A percentile compares a stretch with the other conserved stretches of the same genome.
Conservation (phyloP, 2,329 filamentous ascomycete genomes). For the Metarhizium rileyi region DNA sequence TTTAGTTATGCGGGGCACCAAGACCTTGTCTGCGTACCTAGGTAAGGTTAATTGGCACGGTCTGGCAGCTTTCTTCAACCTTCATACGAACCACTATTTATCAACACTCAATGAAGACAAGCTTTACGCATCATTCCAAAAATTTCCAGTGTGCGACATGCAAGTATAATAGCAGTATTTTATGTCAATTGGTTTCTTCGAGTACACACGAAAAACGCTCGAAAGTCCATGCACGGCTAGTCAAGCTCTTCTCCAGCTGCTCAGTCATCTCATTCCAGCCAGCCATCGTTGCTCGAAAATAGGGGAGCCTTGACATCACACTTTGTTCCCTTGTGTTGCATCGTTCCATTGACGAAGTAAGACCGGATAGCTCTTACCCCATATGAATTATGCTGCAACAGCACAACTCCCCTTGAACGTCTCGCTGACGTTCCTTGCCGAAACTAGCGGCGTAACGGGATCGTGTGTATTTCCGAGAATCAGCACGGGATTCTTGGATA, state of each 20-base stretch:
- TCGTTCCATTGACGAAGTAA: slow-evolving; percentile 12
- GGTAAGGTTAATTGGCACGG: too few relatives aligned
- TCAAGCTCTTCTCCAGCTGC: slow-evolving; percentile 3
- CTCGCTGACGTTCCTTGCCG: slow-evolving; percentile 3
- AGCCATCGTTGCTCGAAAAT: slow-evolving; percentile 8
- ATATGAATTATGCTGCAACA: slow-evolving; percentile 4
- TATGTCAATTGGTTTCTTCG: too few relatives aligned
- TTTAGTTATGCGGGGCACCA: too few relatives aligned
- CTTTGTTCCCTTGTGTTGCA: slow-evolving; percentile 9
- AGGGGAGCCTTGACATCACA: slow-evolving; percentile 9
- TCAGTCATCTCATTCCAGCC: slow-evolving; percentile 10
- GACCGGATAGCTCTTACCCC: slow-evolving; percentile 4
- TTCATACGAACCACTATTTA: too few relatives aligned
- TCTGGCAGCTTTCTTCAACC: too few relatives aligned
- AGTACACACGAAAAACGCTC: too few relatives aligned
- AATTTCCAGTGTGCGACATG: too few relatives aligned
- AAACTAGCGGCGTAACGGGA: slow-evolving; percentile 1
- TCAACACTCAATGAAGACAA: too few relatives aligned
- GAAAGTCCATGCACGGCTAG: neutral
- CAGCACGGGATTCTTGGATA: slow-evolving; percentile 24
- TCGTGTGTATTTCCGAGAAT: slow-evolving; percentile 30
- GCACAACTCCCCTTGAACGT: slow-evolving; percentile 6
- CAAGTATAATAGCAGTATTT: too few relatives aligned
- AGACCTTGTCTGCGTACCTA: too few relatives aligned
- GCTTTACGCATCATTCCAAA: too few relatives aligned